Percentiles rank a stretch among this genome's conserved stretches.
Conservation (phyloP, 2,329 filamentous ascomycete genomes). For the Biscogniauxia mediterranea region DNA sequence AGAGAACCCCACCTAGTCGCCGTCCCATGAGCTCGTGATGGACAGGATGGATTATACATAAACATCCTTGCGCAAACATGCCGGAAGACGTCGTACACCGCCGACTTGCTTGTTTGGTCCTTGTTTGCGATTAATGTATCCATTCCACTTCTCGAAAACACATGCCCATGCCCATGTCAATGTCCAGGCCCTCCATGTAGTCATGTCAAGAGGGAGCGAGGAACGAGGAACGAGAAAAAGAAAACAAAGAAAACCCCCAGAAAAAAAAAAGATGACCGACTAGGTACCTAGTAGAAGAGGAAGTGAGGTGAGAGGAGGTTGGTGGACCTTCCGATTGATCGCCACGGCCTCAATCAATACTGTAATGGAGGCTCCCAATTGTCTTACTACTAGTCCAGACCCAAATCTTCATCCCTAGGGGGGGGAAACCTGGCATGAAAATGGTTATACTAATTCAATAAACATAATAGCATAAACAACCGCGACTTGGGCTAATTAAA, state of each 20-base stretch:
- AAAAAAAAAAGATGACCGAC: too few species aligned
- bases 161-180: too few species aligned
- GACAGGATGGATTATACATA: background rate
- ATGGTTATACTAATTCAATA: background rate
- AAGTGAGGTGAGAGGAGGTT: background rate
- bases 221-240: too few species aligned
- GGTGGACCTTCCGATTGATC: background rate
- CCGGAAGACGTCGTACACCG: background rate
- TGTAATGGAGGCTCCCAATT: background rate
- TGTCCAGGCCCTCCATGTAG: too few species aligned
- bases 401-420: background rate
- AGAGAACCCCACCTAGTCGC: background rate
- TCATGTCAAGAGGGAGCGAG: too few species aligned
- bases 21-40: background rate
- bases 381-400: too few species aligned
- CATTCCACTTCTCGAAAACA: background rate
- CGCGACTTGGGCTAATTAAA: background rate
- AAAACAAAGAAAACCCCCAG: too few species aligned
- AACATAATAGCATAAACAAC: background rate
- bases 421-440: background rate
- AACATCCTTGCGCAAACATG: background rate
- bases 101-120: background rate
- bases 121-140: background rate
- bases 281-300: too few species aligned
- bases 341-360: background rate